A percentile compares a stretch with the other conserved stretches of the same genome.
These are phyloP conservation scores for Ceratobasidium sp. DNA, from an alignment of 1,284 basidiomycete species.

Conservation along the genomic window DNA sequence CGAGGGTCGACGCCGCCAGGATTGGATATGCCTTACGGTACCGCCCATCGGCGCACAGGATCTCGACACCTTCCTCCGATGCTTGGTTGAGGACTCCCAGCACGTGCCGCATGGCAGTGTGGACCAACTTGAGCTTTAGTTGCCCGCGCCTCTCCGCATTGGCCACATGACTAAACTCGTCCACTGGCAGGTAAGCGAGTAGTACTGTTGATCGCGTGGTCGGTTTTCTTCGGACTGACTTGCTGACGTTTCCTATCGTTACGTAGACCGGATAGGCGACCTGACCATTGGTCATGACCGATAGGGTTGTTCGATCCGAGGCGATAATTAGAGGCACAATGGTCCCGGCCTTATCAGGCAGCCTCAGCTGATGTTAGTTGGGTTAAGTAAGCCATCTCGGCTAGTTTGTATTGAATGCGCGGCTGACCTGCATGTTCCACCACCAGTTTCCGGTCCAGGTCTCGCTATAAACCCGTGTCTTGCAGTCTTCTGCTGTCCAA, in stretches of 20 bases:
- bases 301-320: slow-evolving; percentile 4
- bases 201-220: slow-evolving; percentile 31
- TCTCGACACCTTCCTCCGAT: slow-evolving; percentile 47
- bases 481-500: slow-evolving; percentile 17
- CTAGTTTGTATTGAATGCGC: not conserved
- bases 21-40: slow-evolving; percentile 27
- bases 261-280: slow-evolving; percentile 27
- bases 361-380: not conserved
- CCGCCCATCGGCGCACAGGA: slow-evolving; percentile 47
- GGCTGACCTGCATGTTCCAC: slow-evolving; percentile 37
- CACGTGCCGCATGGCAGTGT: too few relatives aligned
- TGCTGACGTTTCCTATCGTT: slow-evolving; percentile 42
- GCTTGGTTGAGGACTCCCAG: too few relatives aligned
- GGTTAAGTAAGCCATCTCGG: not conserved
- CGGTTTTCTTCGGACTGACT: slow-evolving; percentile 26
- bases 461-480: slow-evolving; percentile 10
- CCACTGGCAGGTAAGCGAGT: slow-evolving; percentile 45
- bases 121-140: too few relatives aligned
- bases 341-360: not conserved
- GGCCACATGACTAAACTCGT: not conserved
- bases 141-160: too few relatives aligned
- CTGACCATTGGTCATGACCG: slow-evolving; percentile 5
- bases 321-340: slow-evolving; percentile 14
- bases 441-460: slow-evolving; percentile 37
- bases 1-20: slow-evolving; percentile 50